Evolutionary conservation across 1,139 yeast species (phyloP).

Genomic region (Candida tetrigidarum): DNA sequence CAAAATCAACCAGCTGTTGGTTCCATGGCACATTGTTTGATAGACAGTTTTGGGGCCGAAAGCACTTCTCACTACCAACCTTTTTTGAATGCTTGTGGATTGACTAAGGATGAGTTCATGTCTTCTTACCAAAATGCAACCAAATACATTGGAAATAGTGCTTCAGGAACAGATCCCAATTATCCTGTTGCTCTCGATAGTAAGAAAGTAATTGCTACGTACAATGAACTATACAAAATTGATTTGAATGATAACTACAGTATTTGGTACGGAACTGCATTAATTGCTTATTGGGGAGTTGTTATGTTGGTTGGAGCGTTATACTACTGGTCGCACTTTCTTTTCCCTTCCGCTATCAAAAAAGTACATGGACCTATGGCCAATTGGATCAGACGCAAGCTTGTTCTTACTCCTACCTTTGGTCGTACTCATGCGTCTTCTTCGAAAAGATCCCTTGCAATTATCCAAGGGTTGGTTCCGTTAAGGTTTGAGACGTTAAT

Average conservation of each 20-base stretch:
- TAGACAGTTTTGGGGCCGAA: constrained; percentile 15
- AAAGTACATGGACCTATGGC: constrained; percentile 11
- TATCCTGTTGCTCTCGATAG: constrained; percentile 34
- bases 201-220: neutral
- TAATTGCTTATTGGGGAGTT: constrained; percentile 25
- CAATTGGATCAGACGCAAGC: constrained; percentile 16
- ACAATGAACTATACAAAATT: constrained; percentile 3
- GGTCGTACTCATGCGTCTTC: constrained; percentile 14
- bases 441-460: neutral
- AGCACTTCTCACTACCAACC: constrained; percentile 21
- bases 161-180: constrained; percentile 22
- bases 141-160: constrained; percentile 18
- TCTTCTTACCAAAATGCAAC: constrained; percentile 34
- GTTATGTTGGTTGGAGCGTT: constrained; percentile 23
- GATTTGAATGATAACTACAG: constrained; percentile 13
- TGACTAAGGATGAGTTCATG: constrained; percentile 25
- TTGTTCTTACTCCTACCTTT: constrained; percentile 18
- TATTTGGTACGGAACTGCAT: constrained; percentile 20
- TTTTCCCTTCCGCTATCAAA: constrained; percentile 20
- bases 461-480: constrained; percentile 19
- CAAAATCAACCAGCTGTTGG: constrained; percentile 39
- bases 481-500: constrained; percentile 27
- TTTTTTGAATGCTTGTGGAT: constrained; percentile 26
- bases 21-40: constrained; percentile 36
- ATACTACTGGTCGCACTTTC: constrained; percentile 23